Conservation (phyloP, 2,329 filamentous ascomycete genomes). For the Raffaelea arxii region DNA sequence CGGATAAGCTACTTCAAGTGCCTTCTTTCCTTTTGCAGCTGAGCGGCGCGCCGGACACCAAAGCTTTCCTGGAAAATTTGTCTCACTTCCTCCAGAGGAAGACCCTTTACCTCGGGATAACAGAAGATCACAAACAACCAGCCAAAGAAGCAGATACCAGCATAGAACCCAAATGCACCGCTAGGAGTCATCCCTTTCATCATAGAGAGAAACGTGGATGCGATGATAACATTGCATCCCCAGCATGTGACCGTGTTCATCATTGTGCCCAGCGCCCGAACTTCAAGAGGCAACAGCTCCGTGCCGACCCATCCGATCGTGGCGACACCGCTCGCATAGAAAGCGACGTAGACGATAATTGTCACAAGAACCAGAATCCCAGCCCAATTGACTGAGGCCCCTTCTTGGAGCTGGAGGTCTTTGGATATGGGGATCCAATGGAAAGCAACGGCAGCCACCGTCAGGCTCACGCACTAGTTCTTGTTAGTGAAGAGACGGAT, state of each 20-base stretch:
- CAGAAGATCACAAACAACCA: conserved; percentile 2
- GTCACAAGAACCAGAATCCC: background rate
- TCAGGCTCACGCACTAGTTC: too few relatives aligned
- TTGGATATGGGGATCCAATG: conserved; percentile 1
- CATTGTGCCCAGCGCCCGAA: conserved; percentile 2
- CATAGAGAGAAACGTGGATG: conserved; percentile 1
- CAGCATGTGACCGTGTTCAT: background rate
- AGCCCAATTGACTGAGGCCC: background rate
- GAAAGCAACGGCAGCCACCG: conserved; percentile 1
- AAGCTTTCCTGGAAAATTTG: conserved; percentile 1
- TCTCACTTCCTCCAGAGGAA: background rate
- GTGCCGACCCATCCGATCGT: background rate
- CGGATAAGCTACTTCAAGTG: too few relatives aligned
- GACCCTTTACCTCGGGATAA: conserved; percentile 1
- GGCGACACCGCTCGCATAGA: background rate
- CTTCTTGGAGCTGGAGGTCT: background rate
- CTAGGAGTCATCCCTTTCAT: conserved; percentile 1
- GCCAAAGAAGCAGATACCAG: background rate
- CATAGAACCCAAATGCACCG: conserved; percentile 4
- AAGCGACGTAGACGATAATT: conserved; percentile 1
- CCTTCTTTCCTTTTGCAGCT: background rate
- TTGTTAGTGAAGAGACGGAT: too few relatives aligned
- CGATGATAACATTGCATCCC: conserved; percentile 1
- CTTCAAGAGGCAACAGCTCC: conserved; percentile 2
- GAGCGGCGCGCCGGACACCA: background rate